These are phyloP conservation scores for Solanum sitiens DNA, from an alignment of 257 asterid genomes.

Conservation along the genomic window DNA sequence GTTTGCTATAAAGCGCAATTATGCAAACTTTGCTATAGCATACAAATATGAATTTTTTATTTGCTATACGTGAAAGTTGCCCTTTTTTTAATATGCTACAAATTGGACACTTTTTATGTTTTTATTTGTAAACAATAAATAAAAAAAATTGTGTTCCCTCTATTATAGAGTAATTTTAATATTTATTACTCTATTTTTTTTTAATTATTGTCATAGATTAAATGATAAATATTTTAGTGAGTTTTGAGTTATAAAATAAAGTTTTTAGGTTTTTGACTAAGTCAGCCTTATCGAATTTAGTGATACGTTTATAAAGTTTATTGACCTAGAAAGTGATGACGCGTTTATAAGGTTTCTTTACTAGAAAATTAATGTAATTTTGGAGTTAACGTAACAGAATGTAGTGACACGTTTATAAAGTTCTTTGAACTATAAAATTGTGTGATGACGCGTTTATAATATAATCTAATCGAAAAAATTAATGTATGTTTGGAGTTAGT, in stretches of 20 bases:
- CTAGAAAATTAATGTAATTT: neutral
- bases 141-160: neutral
- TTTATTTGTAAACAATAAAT: neutral
- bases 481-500: neutral
- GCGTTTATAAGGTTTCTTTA: neutral
- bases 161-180: neutral
- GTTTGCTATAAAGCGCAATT: no score
- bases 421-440: neutral
- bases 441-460: neutral
- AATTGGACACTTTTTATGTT: neutral
- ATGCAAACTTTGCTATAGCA: no score
- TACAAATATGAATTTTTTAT: no score
- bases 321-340: neutral
- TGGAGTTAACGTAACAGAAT: neutral
- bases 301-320: neutral
- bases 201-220: neutral
- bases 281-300: neutral
- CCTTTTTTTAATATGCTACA: neutral
- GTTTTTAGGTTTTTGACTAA: neutral
- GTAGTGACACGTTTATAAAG: neutral
- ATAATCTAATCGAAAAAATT: no score
- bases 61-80: no score
- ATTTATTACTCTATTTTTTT: neutral
- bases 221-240: neutral
- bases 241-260: neutral